phyloP scores from a whole-genome alignment of 176 grass and related monocot species.

The Oropetium thomaeum region DNA sequence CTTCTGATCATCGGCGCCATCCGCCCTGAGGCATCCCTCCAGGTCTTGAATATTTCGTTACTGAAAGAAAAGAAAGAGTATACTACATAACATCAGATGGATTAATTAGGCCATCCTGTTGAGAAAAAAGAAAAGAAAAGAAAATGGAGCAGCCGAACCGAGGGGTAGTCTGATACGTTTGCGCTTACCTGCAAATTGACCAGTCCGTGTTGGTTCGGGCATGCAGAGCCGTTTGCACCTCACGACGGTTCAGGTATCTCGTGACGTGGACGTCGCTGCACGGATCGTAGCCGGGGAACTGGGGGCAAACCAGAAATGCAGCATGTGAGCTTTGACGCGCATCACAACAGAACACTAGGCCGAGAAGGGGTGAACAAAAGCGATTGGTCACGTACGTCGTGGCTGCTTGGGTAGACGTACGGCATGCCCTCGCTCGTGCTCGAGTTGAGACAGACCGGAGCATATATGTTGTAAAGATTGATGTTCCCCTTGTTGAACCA shows the following conservation, averaged over 20 bases:
- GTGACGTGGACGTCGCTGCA: not conserved
- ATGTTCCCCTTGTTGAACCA: conserved; percentile 20
- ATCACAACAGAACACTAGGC: not conserved
- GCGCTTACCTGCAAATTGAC: conserved; percentile 34
- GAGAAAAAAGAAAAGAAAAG: no score
- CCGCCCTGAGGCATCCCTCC: conserved; percentile 1
- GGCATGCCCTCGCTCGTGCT: no score
- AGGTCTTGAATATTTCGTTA: fast-evolving
- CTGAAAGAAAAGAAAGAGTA: not conserved
- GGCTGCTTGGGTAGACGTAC: no score
- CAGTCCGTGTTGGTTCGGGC: conserved; percentile 24
- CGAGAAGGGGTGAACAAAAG: no score
- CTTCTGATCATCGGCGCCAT: conserved; percentile 31
- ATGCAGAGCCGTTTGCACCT: conserved; percentile 55
- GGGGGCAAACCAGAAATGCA: no score
- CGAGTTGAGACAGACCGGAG: conserved; percentile 34
- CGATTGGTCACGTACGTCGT: no score
- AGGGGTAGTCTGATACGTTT: no score
- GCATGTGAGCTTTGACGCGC: no score
- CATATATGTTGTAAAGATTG: conserved; percentile 34
- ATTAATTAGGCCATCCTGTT: not conserved
- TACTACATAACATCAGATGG: not conserved
- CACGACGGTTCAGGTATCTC: conserved; percentile 45
- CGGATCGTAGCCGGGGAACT: conserved; percentile 47
- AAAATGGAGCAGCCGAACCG: not conserved